A percentile compares a stretch with the other conserved stretches of the same genome.
These are phyloP conservation scores for Mycena haematopus DNA, from an alignment of 768 basidiomycete species.

Conservation along the genomic window DNA sequence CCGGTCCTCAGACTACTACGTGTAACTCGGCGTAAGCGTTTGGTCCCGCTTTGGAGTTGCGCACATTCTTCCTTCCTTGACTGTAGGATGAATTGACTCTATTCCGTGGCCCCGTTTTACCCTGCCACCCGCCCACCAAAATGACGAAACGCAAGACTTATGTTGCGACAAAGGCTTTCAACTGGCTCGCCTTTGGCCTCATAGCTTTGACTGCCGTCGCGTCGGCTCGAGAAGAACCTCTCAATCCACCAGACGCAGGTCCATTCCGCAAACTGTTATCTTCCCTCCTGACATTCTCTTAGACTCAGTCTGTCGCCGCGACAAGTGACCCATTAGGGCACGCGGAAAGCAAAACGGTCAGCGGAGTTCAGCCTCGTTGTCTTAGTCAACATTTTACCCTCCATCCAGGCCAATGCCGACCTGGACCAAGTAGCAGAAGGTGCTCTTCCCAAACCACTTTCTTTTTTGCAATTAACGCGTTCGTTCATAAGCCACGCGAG, in stretches of 20 bases:
- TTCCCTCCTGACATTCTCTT: neutral
- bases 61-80: constrained; percentile 6
- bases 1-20: neutral
- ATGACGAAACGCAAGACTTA: constrained; percentile 24
- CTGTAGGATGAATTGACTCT: constrained; percentile 20
- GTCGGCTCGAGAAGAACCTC: constrained; percentile 51
- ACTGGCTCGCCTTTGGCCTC: constrained; percentile 70
- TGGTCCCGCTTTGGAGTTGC: constrained; percentile 2
- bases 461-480: neutral
- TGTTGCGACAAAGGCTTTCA: constrained; percentile 50
- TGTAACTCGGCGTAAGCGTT: constrained; percentile 17
- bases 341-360: constrained; percentile 23
- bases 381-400: constrained; percentile 14
- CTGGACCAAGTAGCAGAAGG: constrained; percentile 60
- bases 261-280: neutral
- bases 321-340: constrained; percentile 10
- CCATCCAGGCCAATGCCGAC: constrained; percentile 40
- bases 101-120: constrained; percentile 10
- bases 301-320: constrained; percentile 17
- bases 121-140: neutral
- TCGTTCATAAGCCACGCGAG: constrained; percentile 59
- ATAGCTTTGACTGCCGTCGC: constrained; percentile 55
- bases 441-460: constrained; percentile 31
- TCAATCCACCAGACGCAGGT: constrained; percentile 40
- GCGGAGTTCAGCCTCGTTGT: constrained; percentile 1